phyloP scores from a whole-genome alignment of 352 stramenopile species.

The Globisporangium acanthophoron region DNA sequence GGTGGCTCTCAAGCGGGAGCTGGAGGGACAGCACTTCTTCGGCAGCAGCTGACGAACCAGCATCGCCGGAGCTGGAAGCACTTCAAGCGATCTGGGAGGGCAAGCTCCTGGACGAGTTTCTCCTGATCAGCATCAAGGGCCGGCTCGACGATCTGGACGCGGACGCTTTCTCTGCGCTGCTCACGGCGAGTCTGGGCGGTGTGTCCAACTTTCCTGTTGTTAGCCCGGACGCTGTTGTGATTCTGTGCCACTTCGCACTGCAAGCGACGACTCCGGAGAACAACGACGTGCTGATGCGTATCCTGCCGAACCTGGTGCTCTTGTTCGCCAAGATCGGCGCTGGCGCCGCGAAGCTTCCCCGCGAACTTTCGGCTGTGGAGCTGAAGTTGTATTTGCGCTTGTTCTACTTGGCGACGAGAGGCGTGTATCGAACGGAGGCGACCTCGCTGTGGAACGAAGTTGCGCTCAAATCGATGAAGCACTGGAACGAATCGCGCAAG shows the following conservation, averaged over 20 bases:
- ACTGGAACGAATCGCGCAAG: slow-evolving; percentile 30
- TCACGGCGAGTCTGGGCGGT: slow-evolving; percentile 52
- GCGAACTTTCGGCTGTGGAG: slow-evolving; percentile 50
- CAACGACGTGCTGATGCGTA: slow-evolving; percentile 41
- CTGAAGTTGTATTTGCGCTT: slow-evolving; percentile 45
- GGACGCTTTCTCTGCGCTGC: slow-evolving; percentile 38
- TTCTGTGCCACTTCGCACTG: slow-evolving; percentile 61
- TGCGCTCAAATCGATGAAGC: slow-evolving; percentile 27
- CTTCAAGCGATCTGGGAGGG: slow-evolving; percentile 61
- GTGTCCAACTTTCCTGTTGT: slow-evolving; percentile 37
- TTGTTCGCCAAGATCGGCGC: slow-evolving; percentile 43
- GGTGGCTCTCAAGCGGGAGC: slow-evolving; percentile 56
- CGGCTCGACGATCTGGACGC: slow-evolving; percentile 58
- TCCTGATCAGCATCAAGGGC: slow-evolving; percentile 76
- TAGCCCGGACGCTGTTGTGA: slow-evolving; percentile 64
- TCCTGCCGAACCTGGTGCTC: slow-evolving; percentile 50
- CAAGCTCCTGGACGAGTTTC: slow-evolving; percentile 73
- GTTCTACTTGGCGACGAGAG: slow-evolving; percentile 54
- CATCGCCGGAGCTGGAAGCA: slow-evolving; percentile 14
- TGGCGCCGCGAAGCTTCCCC: slow-evolving; percentile 19
- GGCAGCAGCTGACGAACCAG: background rate
- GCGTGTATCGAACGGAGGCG: slow-evolving; percentile 44
- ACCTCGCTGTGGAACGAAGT: slow-evolving; percentile 40
- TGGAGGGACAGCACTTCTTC: slow-evolving; percentile 24
- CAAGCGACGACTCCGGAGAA: slow-evolving; percentile 30